Base-by-base conservation (phyloP, 306 rosid genomes). In the Acmispon strigosus region DNA sequence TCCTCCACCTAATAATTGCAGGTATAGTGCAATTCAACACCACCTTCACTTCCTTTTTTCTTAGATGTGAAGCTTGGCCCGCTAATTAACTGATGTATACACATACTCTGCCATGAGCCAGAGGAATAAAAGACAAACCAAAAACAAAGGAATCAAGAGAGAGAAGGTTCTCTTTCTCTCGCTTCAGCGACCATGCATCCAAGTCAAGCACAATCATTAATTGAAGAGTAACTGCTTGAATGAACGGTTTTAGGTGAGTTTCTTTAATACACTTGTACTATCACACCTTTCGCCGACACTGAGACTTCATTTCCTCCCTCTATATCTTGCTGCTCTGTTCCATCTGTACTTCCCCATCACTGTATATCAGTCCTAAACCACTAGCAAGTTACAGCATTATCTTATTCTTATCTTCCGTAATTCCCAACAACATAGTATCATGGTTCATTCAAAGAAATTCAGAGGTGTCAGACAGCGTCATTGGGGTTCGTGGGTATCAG, bases 401-500 rank as follows among this genome's bases (percentile, higher is more conserved):
- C 37, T 49, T 72, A n/a, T n/a, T n/a, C n/a, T n/a, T 22, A 1
- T 32, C 37, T 49, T 72, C 51, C 72, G 18, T 12, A 41, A 41
- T 13, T 24, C 63, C 29, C 12, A 73, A 32, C 57, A 22, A 48
- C 32, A 32, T 14, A 34, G 4, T 59, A 80, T 76, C 83, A 90
- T 95, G 99, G 99, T 91, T 39, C 89, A 89, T 24, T 85, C 99
- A 70, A 91, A 64, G 86, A 95, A 95, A 86, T 95, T 89, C 84
- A 91, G 99, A 84, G 99, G 99, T 29, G 99, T 95, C 84, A 91
- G 99, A 89, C 99, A 95, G 61, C 96, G 99, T 60, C 99, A 95
- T 86, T 95, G 99, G 99, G 99, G 99, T 82, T 95, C 99, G 1
- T 95, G 99, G 99, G 99, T 95, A 69, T 95, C 99, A 45, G 99